Percentiles rank a stretch among this genome's conserved stretches.
Conservation (phyloP, 768 basidiomycete species). For the Tubosaeta sp. region DNA sequence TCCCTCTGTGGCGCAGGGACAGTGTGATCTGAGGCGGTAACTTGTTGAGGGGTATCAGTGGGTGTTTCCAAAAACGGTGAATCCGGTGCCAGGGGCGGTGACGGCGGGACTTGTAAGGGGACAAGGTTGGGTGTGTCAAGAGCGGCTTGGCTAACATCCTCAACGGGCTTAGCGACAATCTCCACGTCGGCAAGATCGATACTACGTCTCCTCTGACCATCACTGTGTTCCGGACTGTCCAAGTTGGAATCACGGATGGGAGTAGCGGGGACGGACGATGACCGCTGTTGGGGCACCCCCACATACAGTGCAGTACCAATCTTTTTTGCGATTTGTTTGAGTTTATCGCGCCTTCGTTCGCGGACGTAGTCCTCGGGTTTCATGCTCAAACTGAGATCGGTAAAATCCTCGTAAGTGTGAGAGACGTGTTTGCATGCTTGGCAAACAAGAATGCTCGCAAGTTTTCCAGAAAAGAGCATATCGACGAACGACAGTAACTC, state of each 20-base stretch:
- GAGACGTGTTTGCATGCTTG: constrained; percentile 93
- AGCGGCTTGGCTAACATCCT: neutral
- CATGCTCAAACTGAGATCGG: constrained; percentile 88
- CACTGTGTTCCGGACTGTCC: constrained; percentile 26
- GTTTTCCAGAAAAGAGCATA: constrained; percentile 84
- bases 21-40: constrained; percentile 3
- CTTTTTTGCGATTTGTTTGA: constrained; percentile 70
- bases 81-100: constrained; percentile 1
- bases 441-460: constrained; percentile 91
- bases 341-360: constrained; percentile 70
- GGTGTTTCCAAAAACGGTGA: constrained; percentile 18
- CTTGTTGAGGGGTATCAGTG: constrained; percentile 4
- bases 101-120: neutral
- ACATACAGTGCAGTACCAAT: constrained; percentile 33
- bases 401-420: constrained; percentile 77
- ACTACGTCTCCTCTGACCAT: constrained; percentile 30
- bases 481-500: constrained; percentile 74
- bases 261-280: constrained; percentile 56
- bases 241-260: constrained; percentile 29
- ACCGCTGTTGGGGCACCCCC: constrained; percentile 38
- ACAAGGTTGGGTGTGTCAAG: neutral
- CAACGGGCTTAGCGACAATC: constrained; percentile 13
- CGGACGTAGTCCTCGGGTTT: constrained; percentile 75
- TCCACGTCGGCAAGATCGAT: constrained; percentile 35
- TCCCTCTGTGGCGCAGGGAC: constrained; percentile 4